phyloP scores from a whole-genome alignment of 768 basidiomycete species.

The Leucosporidium scottii region DNA sequence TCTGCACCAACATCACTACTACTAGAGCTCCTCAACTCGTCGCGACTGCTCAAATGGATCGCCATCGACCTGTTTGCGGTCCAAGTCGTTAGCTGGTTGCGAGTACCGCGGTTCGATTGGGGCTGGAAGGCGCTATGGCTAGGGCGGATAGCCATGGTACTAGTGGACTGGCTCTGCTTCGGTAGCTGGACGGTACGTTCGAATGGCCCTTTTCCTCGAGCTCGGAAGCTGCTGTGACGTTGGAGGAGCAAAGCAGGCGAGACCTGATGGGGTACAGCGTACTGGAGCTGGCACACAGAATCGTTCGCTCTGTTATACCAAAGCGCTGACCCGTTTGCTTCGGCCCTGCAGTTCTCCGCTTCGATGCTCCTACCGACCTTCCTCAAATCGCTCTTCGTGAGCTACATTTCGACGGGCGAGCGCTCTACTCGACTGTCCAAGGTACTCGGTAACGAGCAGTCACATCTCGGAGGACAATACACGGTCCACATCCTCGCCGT shows the following conservation, averaged over 20 bases:
- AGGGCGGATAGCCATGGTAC: neutral
- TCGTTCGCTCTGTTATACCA: neutral
- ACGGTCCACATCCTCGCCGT: constrained; percentile 32
- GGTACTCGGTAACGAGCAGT: constrained; percentile 11
- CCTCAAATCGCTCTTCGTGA: constrained; percentile 18
- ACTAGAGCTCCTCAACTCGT: neutral
- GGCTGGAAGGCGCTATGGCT: constrained; percentile 17
- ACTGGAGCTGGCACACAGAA: neutral
- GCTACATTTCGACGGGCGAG: constrained; percentile 23
- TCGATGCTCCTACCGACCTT: constrained; percentile 17
- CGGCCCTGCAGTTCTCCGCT: constrained; percentile 10
- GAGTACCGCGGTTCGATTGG: constrained; percentile 22
- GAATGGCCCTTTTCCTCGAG: neutral
- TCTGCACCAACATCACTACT: neutral
- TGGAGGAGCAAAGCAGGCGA: neutral
- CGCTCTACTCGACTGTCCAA: constrained; percentile 13
- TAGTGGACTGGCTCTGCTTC: constrained; percentile 18
- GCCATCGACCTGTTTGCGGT: constrained; percentile 6
- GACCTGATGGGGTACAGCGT: neutral
- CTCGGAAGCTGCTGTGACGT: neutral
- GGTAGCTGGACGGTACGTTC: constrained; percentile 24
- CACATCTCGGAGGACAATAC: constrained; percentile 26
- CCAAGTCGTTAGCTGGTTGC: constrained; percentile 1
- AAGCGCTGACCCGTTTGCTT: neutral
- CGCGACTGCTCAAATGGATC: constrained; percentile 16